Evolutionary conservation across 108 stramenopile species (phyloP), one percentile per base, ranked within the genome.

Genomic region (Nitzschia sp.): DNA sequence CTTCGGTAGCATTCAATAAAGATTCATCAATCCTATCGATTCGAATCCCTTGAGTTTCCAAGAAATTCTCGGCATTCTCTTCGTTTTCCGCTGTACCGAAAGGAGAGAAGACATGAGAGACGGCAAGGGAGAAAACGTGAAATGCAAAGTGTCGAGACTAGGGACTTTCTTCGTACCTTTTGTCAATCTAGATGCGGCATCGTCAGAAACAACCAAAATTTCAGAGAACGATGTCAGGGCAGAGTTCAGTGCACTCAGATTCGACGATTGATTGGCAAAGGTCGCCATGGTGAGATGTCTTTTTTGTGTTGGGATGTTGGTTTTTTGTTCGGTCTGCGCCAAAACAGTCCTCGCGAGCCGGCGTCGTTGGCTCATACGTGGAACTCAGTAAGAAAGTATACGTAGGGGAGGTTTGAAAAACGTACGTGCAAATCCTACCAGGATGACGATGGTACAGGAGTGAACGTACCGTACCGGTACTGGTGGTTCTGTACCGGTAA

Each of bases 191-290:
- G 0, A 25, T 15, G 17, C 13, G 2, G 1, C 23, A 21, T 61
- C 41, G 0, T 54, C 4, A 17, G 50, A 54, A 41, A 38, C 34
- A 28, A 54, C 35, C 53, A 66, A 54, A 1, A 38, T 19, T 55
- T 30, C 19, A 54, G 26, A 23, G 27, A 46, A 66, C 1, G 52
- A 36, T 13, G 23, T 13, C 9, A 66, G 19, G 19, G 53, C 38
- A 5, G 73, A 58, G 35, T 28, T 57, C 17, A 75, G 60, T 26
- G 73, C 73, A 53, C 73, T 75, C 4, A 75, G 30, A 33, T 75
- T 75, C 5, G 73, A 75, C 11, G 66, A 32, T 45, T 75, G 73
- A 55, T 64, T 75, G 17, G 66, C 66, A 62, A 75, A 75, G 2
- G 73, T 67, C n/a, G 73, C 73, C 64, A 67, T 68, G 30, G 29